phyloP scores from a whole-genome alignment of 345 rosid species.

The Populus ilicifolia region DNA sequence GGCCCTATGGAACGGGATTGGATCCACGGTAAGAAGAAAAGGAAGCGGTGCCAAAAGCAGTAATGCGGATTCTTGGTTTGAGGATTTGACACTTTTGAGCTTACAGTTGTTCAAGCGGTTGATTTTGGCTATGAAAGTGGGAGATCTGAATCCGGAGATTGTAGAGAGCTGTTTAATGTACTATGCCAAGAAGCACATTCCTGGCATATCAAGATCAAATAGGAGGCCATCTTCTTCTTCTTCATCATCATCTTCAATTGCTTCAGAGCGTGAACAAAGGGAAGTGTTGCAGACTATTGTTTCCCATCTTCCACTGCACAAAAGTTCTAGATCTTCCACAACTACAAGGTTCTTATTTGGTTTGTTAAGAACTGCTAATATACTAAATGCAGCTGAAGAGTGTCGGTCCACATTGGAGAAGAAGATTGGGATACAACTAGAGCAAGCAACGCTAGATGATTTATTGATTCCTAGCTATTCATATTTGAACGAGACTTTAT shows the following conservation, averaged over 20 bases:
- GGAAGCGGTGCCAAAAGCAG: conserved; percentile 10
- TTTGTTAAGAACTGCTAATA: conserved; percentile 68
- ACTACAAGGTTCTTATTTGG: conserved; percentile 65
- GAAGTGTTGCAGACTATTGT: conserved; percentile 66
- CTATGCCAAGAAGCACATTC: conserved; percentile 75
- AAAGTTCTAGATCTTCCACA: conserved; percentile 52
- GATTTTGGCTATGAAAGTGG: conserved; percentile 55
- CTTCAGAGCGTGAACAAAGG: conserved; percentile 72
- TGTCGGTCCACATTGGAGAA: conserved; percentile 63
- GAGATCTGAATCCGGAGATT: conserved; percentile 55
- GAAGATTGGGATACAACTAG: conserved; percentile 79
- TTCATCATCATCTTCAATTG: conserved; percentile 37
- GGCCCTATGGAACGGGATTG: conserved; percentile 53
- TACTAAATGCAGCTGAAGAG: conserved; percentile 66
- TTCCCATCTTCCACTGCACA: conserved; percentile 56
- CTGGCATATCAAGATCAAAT: conserved; percentile 66
- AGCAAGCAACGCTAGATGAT: conserved; percentile 83
- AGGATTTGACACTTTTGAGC: conserved; percentile 58
- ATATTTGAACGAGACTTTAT: conserved; percentile 82
- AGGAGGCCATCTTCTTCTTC: conserved; percentile 56
- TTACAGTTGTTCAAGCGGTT: conserved; percentile 50
- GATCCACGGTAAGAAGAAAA: conserved; percentile 40
- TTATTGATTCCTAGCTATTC: conserved; percentile 92
- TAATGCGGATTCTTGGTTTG: conserved; percentile 59
- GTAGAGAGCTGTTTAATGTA: conserved; percentile 74